Conservation (phyloP, 345 rosid genomes). For the Carallia pectinifolia region DNA sequence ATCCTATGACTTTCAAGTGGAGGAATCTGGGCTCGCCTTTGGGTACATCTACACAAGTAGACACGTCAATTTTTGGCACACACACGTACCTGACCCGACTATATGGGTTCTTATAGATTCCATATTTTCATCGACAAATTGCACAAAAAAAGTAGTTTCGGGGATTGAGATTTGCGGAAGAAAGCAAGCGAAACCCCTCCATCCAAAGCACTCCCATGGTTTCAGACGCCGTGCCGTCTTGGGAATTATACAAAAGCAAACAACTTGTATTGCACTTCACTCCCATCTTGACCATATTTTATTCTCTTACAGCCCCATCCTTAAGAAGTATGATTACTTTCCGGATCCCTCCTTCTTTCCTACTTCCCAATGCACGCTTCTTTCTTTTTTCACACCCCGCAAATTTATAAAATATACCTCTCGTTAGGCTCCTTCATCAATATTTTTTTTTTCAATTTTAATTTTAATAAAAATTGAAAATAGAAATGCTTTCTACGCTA, state of each 20-base stretch:
- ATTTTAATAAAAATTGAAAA: too few species aligned
- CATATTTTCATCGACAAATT: background rate
- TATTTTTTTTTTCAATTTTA: too few species aligned
- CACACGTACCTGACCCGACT: too few species aligned
- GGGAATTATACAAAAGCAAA: slow-evolving; percentile 35
- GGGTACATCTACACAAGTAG: too few species aligned
- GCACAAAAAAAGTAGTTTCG: background rate
- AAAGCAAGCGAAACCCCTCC: slow-evolving; percentile 24
- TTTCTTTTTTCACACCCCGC: too few species aligned
- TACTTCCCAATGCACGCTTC: background rate
- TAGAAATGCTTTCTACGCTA: too few species aligned
- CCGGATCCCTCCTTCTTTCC: background rate
- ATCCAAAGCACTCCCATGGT: slow-evolving; percentile 32
- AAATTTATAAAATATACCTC: too few species aligned
- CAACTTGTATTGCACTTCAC: slow-evolving; percentile 48
- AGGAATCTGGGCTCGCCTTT: too few species aligned
- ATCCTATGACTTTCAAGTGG: too few species aligned
- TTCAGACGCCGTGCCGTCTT: slow-evolving; percentile 72
- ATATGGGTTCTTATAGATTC: too few species aligned
- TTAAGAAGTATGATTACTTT: background rate
- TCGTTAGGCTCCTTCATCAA: too few species aligned
- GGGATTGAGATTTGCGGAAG: slow-evolving; percentile 37
- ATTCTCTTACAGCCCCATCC: background rate
- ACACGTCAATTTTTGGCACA: too few species aligned
- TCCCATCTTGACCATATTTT: slow-evolving; percentile 6